Evolutionary conservation across 2,329 filamentous ascomycete genomes (phyloP), one percentile per base, ranked within the genome.

Genomic region (Verticillium dahliae): DNA sequence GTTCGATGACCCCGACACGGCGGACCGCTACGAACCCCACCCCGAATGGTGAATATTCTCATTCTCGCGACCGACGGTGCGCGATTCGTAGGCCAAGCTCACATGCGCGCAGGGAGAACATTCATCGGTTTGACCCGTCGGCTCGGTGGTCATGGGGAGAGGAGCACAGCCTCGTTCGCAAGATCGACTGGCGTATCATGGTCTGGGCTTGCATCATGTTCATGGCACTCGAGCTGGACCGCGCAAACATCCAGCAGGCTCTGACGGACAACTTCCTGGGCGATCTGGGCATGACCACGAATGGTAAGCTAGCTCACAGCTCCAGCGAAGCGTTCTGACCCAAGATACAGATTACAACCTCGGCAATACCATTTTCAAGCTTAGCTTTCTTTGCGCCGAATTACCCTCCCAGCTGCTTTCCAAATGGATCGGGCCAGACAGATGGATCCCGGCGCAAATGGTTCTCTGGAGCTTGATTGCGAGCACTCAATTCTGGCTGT

Each of bases 371-470:
- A 76, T 84, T 33, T 82, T 81, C 67, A 75, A 76, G 56, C 70
- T 81, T 4, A 74, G 74, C 1, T 85, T 84, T 63, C 73, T 84
- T n/a, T 77, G 75, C 18, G 79, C 84, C 0, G 84, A 87, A 68
- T 73, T 87, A 1, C 85, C 84, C 0, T 85, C 82, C 0, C 84
- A 87, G 65, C 73, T 87, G 27, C 74, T 86, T 38, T 77, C 75
- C 62, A 83, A 86, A 69, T 84, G 77, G 76, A 70, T 83, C n/a
- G 68, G 68, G 0, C 68, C 68, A 2, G 66, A 68, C 58, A 76
- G 80, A 14, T 85, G 82, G 81, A 85, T 85, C 52, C 84, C 84
- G 0, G 71, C 80, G 37, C 82, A 84, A 63, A 84, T 86, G 78
- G 69, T 81, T 1, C 73, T 77, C 2, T 84, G 81, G 81, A 81